Evolutionary conservation across 2,329 filamentous ascomycete genomes (phyloP), one percentile per base, ranked within the genome.

Genomic region (Monilinia polystroma): DNA sequence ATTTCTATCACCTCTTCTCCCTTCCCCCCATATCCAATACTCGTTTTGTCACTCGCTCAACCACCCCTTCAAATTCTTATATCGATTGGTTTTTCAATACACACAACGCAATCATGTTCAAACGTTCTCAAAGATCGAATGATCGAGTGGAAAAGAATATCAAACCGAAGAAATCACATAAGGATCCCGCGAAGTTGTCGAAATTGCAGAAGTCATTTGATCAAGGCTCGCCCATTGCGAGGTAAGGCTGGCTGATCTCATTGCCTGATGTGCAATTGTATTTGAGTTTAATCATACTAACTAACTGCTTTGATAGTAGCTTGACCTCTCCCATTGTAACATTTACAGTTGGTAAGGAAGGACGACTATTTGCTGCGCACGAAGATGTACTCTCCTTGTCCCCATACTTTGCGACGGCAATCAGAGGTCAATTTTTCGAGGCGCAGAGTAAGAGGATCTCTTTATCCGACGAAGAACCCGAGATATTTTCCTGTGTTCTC

Each of bases 351-450:
- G 93, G 93, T 74, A 82, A 81, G 74, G 93, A 97, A 76, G 90
- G 90, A 78, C 90, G 93, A 75, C 85, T 97, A 78, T 97, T 97
- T 84, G 93, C 93, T 75, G 93, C 93, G 76, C 93, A 97, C 80
- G 92, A 97, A 84, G 91, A 97, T 80, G 89, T 97, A 75, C 87
- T 97, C 72, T 87, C 86, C 76, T 87, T 91, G 79, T 94, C 92
- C 77, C 90, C 92, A 72, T 96, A 91, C 80, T 96, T 97, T 79
- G 85, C 87, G 74, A 83, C 86, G 75, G 85, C 87, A 73, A 85
- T 92, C 76, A 87, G 86, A 75, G 87, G 86, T 77, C 87, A 90
- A 78, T 90, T 90, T 81, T 85, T 89, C 79, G 89, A 90, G 77
- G 84, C 80, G 81, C 87, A 84, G 88, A 91, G 82, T 86, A 91